A percentile compares a stretch with the other conserved stretches of the same genome.
These are phyloP conservation scores for Colletotrichum higginsianum DNA, from an alignment of 2,329 filamentous ascomycete species.

Conservation along the genomic window DNA sequence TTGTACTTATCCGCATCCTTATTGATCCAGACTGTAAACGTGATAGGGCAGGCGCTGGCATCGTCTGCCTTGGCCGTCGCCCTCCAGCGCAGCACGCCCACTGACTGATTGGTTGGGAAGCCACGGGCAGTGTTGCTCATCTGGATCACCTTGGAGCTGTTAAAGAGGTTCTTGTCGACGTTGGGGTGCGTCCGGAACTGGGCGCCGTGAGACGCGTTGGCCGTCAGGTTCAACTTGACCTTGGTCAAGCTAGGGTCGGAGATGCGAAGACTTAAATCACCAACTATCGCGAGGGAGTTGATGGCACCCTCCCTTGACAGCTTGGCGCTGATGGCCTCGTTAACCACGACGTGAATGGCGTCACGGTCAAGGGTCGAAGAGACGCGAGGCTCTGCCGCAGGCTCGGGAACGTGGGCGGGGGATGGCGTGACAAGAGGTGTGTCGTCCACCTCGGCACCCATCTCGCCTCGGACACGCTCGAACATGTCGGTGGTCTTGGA, in stretches of 20 bases:
- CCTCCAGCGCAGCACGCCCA: conserved; percentile 94
- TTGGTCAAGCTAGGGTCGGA: conserved; percentile 91
- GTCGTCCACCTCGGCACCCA: conserved; percentile 89
- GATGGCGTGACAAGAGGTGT: conserved; percentile 77
- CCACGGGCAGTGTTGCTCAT: conserved; percentile 89
- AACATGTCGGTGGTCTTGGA: conserved; percentile 98
- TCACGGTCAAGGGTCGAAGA: conserved; percentile 83
- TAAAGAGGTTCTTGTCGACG: conserved; percentile 92
- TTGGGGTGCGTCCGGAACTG: conserved; percentile 98
- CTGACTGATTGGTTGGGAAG: conserved; percentile 94
- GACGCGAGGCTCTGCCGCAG: conserved; percentile 67
- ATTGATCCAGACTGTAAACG: conserved; percentile 98
- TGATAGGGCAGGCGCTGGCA: conserved; percentile 86
- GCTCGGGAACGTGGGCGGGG: conserved; percentile 64
- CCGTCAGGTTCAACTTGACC: conserved; percentile 85
- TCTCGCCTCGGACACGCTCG: conserved; percentile 91
- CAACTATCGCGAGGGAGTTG: conserved; percentile 89
- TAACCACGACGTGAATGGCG: conserved; percentile 88
- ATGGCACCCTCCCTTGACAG: conserved; percentile 89
- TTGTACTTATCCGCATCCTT: conserved; percentile 87
- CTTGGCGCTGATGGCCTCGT: conserved; percentile 91
- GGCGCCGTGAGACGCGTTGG: conserved; percentile 84
- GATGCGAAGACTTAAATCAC: conserved; percentile 92
- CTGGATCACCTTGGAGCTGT: conserved; percentile 85
- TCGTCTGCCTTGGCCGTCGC: conserved; percentile 87